These are phyloP conservation scores for Peltaster fructicola DNA, from an alignment of 2,329 filamentous ascomycete genomes.

Conservation along the genomic window DNA sequence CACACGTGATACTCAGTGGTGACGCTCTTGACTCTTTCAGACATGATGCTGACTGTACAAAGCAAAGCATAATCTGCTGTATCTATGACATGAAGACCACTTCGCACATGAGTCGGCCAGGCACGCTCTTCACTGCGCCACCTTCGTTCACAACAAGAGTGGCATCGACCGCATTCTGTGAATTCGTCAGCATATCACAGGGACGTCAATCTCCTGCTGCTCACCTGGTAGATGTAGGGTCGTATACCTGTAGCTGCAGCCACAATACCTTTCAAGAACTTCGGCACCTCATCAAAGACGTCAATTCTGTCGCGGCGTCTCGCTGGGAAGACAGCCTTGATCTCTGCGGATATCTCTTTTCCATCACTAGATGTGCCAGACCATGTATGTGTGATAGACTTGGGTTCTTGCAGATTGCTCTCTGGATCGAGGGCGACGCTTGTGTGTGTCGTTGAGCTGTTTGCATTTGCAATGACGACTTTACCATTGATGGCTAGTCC, in stretches of 20 bases:
- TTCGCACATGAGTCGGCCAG: too few species aligned
- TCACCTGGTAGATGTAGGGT: constrained; percentile 97
- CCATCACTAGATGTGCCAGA: constrained; percentile 59
- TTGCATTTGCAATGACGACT: constrained; percentile 54
- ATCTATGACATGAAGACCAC: too few species aligned
- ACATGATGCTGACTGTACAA: too few species aligned
- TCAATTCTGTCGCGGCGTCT: constrained; percentile 91
- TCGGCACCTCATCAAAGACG: constrained; percentile 90
- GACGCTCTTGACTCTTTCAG: too few species aligned
- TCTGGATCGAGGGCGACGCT: constrained; percentile 60
- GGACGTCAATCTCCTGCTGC: too few species aligned
- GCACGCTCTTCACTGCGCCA: too few species aligned
- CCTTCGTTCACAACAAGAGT: too few species aligned
- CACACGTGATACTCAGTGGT: too few species aligned
- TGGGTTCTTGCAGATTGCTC: constrained; percentile 81
- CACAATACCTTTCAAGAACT: constrained; percentile 87
- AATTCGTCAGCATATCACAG: too few species aligned
- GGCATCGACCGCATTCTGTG: too few species aligned
- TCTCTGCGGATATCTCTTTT: constrained; percentile 48
- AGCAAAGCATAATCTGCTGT: too few species aligned
- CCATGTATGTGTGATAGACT: constrained; percentile 59
- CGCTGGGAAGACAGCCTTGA: too few species aligned
- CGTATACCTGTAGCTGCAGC: constrained; percentile 77
- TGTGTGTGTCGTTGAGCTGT: constrained; percentile 43
- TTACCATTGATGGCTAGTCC: constrained; percentile 66